Base-by-base conservation (phyloP, 805 yeast genomes). In the Ogataea corticis region DNA sequence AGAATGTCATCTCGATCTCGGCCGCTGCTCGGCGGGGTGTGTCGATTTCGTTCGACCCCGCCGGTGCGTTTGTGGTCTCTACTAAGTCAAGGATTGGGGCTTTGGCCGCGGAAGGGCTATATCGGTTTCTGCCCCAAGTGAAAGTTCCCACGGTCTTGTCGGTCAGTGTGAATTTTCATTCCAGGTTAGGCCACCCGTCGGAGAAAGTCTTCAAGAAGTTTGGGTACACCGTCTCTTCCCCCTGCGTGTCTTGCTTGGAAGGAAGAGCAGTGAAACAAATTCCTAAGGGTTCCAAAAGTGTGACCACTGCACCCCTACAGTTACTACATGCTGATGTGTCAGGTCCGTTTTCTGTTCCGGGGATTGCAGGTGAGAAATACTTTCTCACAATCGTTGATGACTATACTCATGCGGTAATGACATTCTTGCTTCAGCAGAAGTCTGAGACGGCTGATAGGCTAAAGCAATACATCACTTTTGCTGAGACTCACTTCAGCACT, bases 281-380 rank as follows among this genome's bases (percentile, higher is more conserved):
- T n/a, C n/a, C n/a, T n/a, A n/a, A n/a, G n/a, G n/a, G n/a, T n/a
- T n/a, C n/a, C 28, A 25, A 7, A 25, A 7, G 28, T 25, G 28
- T 25, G 28, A 35, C 33, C 9, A 4, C 37, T 33, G 38, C 44
- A 21, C 44, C 32, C 5, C 15, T 41, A 17, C 38, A 21, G 3
- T 15, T 41, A n/a, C 3, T 41, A 12, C 38, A 41, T 23, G 7
- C 25, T 21, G 44, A 41, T 23, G 38, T 41, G 17, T 32, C 32
- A 18, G 43, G 45, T 17, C 48, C 48, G 5, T 41, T 45, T 38
- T 34, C 45, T 7, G 14, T 45, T 32, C 34, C 34, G 6, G 49
- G 45, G 9, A 5, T 21, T 5, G 25, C 5, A 21, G 25, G 9
- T 9, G 7, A 21, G 25, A 5, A 9, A 5, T 21, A 21, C 9